Percentiles rank a stretch among this genome's conserved stretches.
Conservation (phyloP, 768 basidiomycete species). For the Lactarius trivialis region DNA sequence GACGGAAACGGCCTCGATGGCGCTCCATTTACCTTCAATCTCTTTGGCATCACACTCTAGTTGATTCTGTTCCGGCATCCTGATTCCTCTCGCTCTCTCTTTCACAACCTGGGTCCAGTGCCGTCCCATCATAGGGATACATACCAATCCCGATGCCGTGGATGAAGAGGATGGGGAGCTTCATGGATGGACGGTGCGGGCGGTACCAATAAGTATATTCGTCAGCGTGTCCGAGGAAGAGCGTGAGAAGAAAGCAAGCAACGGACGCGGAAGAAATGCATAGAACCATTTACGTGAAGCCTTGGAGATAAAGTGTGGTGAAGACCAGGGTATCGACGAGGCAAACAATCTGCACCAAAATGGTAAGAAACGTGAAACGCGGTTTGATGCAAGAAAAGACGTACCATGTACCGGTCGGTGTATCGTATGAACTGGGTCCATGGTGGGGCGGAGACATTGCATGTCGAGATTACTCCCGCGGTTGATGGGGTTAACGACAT, state of each 20-base stretch:
- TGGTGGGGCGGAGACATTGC: conserved; percentile 43
- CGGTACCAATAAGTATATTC: conserved; percentile 42
- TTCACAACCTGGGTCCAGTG: conserved; percentile 55
- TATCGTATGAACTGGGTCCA: conserved; percentile 48
- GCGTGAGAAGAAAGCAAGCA: conserved; percentile 40
- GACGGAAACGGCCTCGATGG: conserved; percentile 52
- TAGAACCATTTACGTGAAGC: conserved; percentile 30
- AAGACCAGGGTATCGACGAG: too few relatives aligned
- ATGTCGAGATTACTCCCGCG: conserved; percentile 36
- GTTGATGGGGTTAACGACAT: conserved; percentile 37
- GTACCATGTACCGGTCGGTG: conserved; percentile 55
- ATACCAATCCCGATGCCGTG: conserved; percentile 70
- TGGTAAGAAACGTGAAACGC: too few relatives aligned
- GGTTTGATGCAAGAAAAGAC: too few relatives aligned
- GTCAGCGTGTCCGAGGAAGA: conserved; percentile 28
- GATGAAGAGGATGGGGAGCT: conserved; percentile 53
- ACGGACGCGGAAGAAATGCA: conserved; percentile 48
- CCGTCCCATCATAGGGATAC: conserved; percentile 54
- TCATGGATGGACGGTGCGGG: conserved; percentile 41
- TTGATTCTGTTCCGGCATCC: conserved; percentile 43
- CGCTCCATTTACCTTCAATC: conserved; percentile 59
- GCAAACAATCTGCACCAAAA: too few relatives aligned
- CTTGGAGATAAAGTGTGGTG: too few relatives aligned
- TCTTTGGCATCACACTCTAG: conserved; percentile 61
- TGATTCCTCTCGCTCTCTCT: conserved; percentile 66